Conservation (phyloP, 208 protist genomes). For the Eutreptiella sp. region DNA sequence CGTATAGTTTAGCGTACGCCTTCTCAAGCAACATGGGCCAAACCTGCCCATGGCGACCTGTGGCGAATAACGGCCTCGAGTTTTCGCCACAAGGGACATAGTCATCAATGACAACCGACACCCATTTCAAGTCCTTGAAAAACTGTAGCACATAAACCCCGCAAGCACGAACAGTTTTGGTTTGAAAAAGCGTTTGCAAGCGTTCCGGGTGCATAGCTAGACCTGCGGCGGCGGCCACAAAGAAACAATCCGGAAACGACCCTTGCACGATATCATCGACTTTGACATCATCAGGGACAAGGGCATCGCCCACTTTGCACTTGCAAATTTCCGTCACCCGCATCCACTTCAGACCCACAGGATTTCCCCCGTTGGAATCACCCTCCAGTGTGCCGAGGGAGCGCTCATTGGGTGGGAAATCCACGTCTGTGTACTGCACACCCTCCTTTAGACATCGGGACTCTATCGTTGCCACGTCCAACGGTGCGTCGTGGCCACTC, state of each 20-base stretch:
- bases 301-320: too few relatives aligned
- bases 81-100: slow-evolving; percentile 49
- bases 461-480: too few relatives aligned
- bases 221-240: slow-evolving; percentile 41
- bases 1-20: slow-evolving; percentile 81
- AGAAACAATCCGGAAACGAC: slow-evolving; percentile 47
- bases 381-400: too few relatives aligned
- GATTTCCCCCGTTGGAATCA: too few relatives aligned
- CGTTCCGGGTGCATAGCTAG: slow-evolving; percentile 48
- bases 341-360: too few relatives aligned
- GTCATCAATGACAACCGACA: slow-evolving; percentile 62
- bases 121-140: slow-evolving; percentile 52
- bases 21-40: slow-evolving; percentile 77
- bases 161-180: slow-evolving; percentile 46
- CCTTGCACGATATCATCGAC: slow-evolving; percentile 57
- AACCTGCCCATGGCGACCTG: slow-evolving; percentile 48
- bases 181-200: slow-evolving; percentile 52
- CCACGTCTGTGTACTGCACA: too few relatives aligned
- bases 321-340: too few relatives aligned
- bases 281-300: too few relatives aligned
- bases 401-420: too few relatives aligned
- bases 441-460: too few relatives aligned
- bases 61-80: slow-evolving; percentile 49
- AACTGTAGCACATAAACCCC: slow-evolving; percentile 63
- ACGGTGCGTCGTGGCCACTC: too few relatives aligned